Evolutionary conservation across 1,284 basidiomycete genomes (phyloP), one percentile per base, ranked within the genome.

Genomic region (Trichosporon faecale): DNA sequence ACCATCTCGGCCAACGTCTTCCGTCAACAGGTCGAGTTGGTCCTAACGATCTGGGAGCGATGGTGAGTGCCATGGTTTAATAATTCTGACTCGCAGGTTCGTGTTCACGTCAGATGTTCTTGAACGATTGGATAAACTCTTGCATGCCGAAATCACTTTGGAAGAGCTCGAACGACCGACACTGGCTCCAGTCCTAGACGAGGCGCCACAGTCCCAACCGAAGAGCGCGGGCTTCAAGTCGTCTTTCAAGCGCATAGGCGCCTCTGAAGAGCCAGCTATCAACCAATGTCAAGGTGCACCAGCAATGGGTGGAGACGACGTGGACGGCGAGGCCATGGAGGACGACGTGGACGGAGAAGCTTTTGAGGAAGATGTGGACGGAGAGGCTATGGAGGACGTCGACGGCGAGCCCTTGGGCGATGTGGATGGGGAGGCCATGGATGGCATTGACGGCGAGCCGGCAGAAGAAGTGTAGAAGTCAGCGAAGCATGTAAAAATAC

Each of bases 41-140:
- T 98, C 12, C 86, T 98, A 1, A 91, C 95, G 76, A 89, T 95
- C 25, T 99, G 96, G 96, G 95, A 98, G 77, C 90, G 94, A 77
- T 96, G 94, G 85, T 85, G 79, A 55, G 84, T 84, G 8, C 76
- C 23, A 0, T 27, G 1, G 35, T 44, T 5, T 37, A 7, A 33
- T 21, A 60, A 14, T 23, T 11, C 70, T 75, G 67, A 75, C 65
- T 9, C 25, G 0, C 65, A 84, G 84, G 92, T 94, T 95, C 71
- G 91, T 95, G 21, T 95, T 97, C 79, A 87, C 92, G 35, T 90
- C 91, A 0, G 91, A 94, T 67, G 91, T 92, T 76, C 91, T 92
- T 0, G 81, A 87, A 6, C 88, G 90, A 75, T 85, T 95, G 21
- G 86, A 91, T 49, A 84, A 84, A 66, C 86, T 94, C 67, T 85